Base-by-base conservation (phyloP, 1,284 basidiomycete genomes). In the Cryptococcus sp. region DNA sequence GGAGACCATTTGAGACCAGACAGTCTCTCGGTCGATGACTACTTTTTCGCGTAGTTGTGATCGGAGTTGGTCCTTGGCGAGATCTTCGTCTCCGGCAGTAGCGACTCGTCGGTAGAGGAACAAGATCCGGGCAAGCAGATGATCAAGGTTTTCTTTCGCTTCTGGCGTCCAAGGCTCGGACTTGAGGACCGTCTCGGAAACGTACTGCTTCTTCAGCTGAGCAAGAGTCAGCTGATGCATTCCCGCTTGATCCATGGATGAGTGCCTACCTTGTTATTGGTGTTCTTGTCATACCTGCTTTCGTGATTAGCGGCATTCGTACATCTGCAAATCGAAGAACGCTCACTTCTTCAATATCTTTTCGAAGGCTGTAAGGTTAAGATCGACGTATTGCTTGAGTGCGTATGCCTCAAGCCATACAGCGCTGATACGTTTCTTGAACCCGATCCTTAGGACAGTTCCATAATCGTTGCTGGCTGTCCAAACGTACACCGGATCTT, bases 1-100 rank as follows among this genome's bases (percentile, higher is more conserved):
- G 19, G 71, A 70, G 66, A 99, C 93, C 95, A 99, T 98, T 77
- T 95, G 91, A 26, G 94, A 84, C 95, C 95, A 99, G 5, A 99
- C 90, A 0, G 88, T 80, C 61, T 79, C 78, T 50, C 78, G 66
- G 63, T 80, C 78, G 34, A 80, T 74, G 4, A 79, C 76, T 55
- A 78, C 78, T 70, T 91, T 88, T 76, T 99, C 95, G 29, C 94
- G 86, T 55, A 97, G 86, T 74, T 96, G 88, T 23, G 91, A 83
- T 64, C 88, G 87, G 50, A 99, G 84, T 73, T 97, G 91, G 63
- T 89, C 86, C 50, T 84, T 83, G 0, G 94, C 94, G 20, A 84
- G 77, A 8, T 82, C 80, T 40, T 81, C 74, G 75, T 99, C 91
- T 11, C 88, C 89, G 4, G 81, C 83, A 0, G 90, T 88, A 19